A percentile compares a stretch with the other conserved stretches of the same genome.
Evolutionary conservation across 371 early-diverging fungal genomes (phyloP).

Genomic region (Saksenaea vasiformis): DNA sequence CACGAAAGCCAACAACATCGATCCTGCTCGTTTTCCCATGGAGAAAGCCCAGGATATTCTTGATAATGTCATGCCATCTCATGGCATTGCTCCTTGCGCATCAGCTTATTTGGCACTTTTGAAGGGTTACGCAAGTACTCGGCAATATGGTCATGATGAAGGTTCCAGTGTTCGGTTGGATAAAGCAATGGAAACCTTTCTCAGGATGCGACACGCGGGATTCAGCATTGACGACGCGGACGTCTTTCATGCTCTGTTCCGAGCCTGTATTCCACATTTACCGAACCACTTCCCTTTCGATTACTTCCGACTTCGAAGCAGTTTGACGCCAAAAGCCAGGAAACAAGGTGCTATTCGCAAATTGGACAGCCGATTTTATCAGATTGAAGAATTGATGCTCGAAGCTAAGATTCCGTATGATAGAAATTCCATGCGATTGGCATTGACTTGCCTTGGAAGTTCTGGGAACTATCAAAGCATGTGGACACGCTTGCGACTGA

Average conservation of each 20-base stretch:
- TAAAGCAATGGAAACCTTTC: slow-evolving; percentile 30
- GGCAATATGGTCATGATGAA: slow-evolving; percentile 20
- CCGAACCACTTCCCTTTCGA: slow-evolving; percentile 36
- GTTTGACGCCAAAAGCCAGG: background rate
- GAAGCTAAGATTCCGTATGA: slow-evolving; percentile 41
- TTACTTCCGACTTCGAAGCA: slow-evolving; percentile 20
- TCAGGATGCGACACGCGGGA: slow-evolving; percentile 31
- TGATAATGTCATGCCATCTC: slow-evolving; percentile 31
- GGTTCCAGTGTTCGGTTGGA: slow-evolving; percentile 34
- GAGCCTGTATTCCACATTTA: slow-evolving; percentile 44
- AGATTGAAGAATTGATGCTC: slow-evolving; percentile 50
- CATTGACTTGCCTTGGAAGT: slow-evolving; percentile 45
- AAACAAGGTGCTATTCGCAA: slow-evolving; percentile 2
- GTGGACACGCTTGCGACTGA: slow-evolving; percentile 41
- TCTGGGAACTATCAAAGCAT: slow-evolving; percentile 39
- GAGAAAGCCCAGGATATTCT: slow-evolving; percentile 32
- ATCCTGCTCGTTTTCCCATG: slow-evolving; percentile 36
- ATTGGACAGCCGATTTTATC: slow-evolving; percentile 42
- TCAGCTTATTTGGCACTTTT: slow-evolving; percentile 30
- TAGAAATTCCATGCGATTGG: slow-evolving; percentile 28
- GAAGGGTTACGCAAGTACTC: slow-evolving; percentile 34
- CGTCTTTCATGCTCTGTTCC: slow-evolving; percentile 37
- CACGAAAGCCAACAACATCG: slow-evolving; percentile 36
- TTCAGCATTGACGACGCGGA: slow-evolving; percentile 20
- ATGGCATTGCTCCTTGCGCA: slow-evolving; percentile 33